These are phyloP conservation scores for Zasmidium citrigriseum DNA, from an alignment of 2,329 filamentous ascomycete genomes.

Conservation along the genomic window DNA sequence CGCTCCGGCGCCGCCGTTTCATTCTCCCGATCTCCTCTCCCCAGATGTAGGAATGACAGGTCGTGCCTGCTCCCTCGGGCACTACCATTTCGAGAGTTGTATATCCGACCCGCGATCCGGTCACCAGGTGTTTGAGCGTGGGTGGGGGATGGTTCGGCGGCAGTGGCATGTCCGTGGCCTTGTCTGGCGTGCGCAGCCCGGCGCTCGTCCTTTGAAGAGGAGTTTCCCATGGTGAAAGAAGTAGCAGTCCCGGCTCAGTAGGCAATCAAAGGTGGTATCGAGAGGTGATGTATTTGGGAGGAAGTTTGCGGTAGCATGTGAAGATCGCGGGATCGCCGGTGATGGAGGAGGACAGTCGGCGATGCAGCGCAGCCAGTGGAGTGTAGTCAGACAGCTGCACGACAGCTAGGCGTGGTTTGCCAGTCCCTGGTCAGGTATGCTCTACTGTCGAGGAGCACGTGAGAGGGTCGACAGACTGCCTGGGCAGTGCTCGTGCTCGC, in stretches of 20 bases:
- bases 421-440: not conserved
- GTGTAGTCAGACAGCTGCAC: not conserved
- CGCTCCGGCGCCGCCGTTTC: constrained; percentile 50
- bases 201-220: constrained; percentile 49
- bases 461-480: not conserved
- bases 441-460: not conserved
- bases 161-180: constrained; percentile 26
- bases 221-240: constrained; percentile 47
- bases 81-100: constrained; percentile 47
- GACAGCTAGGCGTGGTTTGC: no score
- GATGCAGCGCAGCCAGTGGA: not conserved
- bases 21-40: constrained; percentile 51
- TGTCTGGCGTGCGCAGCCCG: constrained; percentile 39
- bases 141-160: constrained; percentile 28
- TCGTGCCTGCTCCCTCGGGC: constrained; percentile 58
- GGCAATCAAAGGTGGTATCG: not conserved
- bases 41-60: constrained; percentile 59
- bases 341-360: not conserved
- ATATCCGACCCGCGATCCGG: constrained; percentile 38
- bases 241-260: not conserved
- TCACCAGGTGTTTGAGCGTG: constrained; percentile 25
- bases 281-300: not conserved
- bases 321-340: not conserved
- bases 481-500: not conserved
- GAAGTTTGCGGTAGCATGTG: not conserved